Percentiles rank a stretch among this genome's conserved stretches.
Conservation (phyloP, 331 rosid species). For the Malus hybrid region DNA sequence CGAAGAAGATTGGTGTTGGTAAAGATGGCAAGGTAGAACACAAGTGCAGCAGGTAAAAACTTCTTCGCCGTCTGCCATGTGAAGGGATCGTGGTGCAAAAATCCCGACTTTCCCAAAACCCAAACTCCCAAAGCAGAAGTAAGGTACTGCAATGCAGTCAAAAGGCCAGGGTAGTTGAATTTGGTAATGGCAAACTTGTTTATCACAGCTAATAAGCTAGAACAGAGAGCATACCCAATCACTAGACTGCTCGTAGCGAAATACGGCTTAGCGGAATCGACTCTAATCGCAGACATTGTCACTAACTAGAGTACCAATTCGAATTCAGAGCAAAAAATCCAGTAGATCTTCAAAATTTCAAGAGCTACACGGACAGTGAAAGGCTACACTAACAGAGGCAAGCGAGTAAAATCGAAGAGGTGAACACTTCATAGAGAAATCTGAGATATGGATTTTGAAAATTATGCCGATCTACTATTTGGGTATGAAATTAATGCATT, state of each 20-base stretch:
- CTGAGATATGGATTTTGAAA: slow-evolving; percentile 13
- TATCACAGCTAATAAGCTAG: slow-evolving; percentile 85
- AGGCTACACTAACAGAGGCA: not conserved
- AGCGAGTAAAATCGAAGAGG: not conserved
- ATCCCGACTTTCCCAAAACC: slow-evolving; percentile 60
- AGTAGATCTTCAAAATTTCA: not conserved
- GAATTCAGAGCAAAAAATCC: slow-evolving; percentile 6
- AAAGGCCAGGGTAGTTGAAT: slow-evolving; percentile 89
- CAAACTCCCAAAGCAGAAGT: slow-evolving; percentile 80
- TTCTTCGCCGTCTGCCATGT: slow-evolving; percentile 58
- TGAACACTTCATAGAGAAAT: not conserved
- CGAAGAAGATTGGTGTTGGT: slow-evolving; percentile 96
- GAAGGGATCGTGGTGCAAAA: slow-evolving; percentile 79
- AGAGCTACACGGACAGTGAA: slow-evolving; percentile 1
- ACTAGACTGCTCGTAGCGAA: slow-evolving; percentile 67
- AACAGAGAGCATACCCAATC: slow-evolving; percentile 81
- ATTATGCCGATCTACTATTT: slow-evolving; percentile 3
- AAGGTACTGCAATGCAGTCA: slow-evolving; percentile 82
- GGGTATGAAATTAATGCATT: not conserved
- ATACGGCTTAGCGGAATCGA: slow-evolving; percentile 45
- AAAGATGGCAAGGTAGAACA: slow-evolving; percentile 88
- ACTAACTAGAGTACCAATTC: not conserved
- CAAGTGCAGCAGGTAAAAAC: slow-evolving; percentile 88
- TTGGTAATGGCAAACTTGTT: slow-evolving; percentile 92
- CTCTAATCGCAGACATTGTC: slow-evolving; percentile 44